These are phyloP conservation scores for Trichophaea hybrida DNA, from an alignment of 2,329 filamentous ascomycete species.

Conservation along the genomic window DNA sequence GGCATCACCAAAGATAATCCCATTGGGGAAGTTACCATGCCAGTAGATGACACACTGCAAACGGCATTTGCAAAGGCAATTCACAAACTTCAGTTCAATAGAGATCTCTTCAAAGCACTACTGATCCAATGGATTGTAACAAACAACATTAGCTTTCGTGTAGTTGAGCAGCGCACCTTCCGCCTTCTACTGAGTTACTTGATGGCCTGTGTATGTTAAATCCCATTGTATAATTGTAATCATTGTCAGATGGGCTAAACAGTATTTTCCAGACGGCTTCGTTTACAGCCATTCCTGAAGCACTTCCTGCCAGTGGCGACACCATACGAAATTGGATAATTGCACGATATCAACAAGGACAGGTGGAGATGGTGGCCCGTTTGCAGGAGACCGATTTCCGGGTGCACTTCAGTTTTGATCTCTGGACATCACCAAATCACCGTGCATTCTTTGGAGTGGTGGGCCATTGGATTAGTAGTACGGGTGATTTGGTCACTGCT, in stretches of 20 bases:
- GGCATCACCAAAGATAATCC: too few species aligned
- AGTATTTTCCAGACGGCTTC: too few species aligned
- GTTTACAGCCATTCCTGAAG: not conserved
- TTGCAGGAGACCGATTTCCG: not conserved
- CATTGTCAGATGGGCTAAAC: too few species aligned
- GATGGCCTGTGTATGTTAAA: not conserved
- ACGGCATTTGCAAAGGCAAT: not conserved
- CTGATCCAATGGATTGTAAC: not conserved
- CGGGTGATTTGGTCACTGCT: not conserved
- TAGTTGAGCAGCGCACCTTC: not conserved
- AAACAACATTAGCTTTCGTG: not conserved
- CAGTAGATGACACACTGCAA: not conserved
- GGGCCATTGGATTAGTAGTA: conserved; percentile 5
- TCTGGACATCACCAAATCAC: conserved; percentile 16
- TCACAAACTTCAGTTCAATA: not conserved
- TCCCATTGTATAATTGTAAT: not conserved
- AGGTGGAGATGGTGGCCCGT: not conserved
- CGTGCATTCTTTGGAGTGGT: conserved; percentile 11
- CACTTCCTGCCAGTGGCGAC: not conserved
- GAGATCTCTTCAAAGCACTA: not conserved
- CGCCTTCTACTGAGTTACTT: not conserved
- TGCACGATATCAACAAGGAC: not conserved
- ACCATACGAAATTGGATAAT: not conserved
- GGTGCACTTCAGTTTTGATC: conserved; percentile 12
- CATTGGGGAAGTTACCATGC: too few species aligned